phyloP scores from a whole-genome alignment of 1,139 yeast species.

The Sugiyamaella grinbergsii region DNA sequence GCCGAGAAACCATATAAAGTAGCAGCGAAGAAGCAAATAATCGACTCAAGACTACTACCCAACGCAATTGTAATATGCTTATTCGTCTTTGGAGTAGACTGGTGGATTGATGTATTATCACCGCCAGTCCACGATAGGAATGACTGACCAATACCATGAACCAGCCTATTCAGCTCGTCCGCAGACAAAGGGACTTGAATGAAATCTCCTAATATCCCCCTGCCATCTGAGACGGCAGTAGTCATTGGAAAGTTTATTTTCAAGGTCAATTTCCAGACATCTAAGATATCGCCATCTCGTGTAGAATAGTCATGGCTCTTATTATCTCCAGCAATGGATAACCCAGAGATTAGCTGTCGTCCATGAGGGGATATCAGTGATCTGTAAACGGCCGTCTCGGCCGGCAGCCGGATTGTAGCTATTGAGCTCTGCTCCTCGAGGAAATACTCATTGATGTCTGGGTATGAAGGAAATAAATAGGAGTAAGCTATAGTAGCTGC shows the following conservation, averaged over 20 bases:
- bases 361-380: slow-evolving; percentile 54
- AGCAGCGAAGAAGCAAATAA: slow-evolving; percentile 25
- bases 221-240: slow-evolving; percentile 15
- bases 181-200: slow-evolving; percentile 9
- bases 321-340: slow-evolving; percentile 48
- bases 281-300: slow-evolving; percentile 60
- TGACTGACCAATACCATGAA: slow-evolving; percentile 24
- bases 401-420: slow-evolving; percentile 53
- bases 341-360: slow-evolving; percentile 49
- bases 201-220: slow-evolving; percentile 11
- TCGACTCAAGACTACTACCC: slow-evolving; percentile 33
- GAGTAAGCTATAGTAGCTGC: slow-evolving; percentile 30
- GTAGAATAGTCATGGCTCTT: slow-evolving; percentile 23
- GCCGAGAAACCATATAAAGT: slow-evolving; percentile 19
- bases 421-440: slow-evolving; percentile 58
- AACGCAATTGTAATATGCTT: slow-evolving; percentile 31
- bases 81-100: background rate
- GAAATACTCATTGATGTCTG: slow-evolving; percentile 57
- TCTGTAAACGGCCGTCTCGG: slow-evolving; percentile 65
- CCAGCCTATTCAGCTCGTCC: slow-evolving; percentile 23
- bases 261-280: slow-evolving; percentile 51
- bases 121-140: slow-evolving; percentile 11
- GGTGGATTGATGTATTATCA: background rate
- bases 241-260: slow-evolving; percentile 7
- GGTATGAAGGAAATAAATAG: slow-evolving; percentile 39